Percentiles rank a stretch among this genome's conserved stretches.
Evolutionary conservation across 768 basidiomycete species (phyloP).

Genomic region (Tulasnella sp.): DNA sequence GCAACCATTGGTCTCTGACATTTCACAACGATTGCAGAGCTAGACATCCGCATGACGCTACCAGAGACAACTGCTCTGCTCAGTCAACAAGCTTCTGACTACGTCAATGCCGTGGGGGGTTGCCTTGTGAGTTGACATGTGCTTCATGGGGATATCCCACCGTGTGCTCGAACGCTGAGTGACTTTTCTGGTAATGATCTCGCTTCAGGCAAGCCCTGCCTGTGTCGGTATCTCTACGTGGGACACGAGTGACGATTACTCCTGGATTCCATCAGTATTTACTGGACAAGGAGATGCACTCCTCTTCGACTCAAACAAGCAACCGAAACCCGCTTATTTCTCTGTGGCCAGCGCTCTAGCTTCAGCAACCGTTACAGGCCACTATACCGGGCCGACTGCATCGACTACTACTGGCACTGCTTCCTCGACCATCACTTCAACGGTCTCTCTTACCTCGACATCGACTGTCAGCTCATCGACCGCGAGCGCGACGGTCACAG

Average conservation of each 20-base stretch:
- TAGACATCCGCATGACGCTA: conserved; percentile 51
- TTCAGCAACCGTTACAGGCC: neutral
- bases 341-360: conserved; percentile 15
- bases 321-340: conserved; percentile 17
- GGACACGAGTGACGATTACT: conserved; percentile 33
- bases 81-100: conserved; percentile 47
- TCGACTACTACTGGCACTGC: neutral
- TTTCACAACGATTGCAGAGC: conserved; percentile 28
- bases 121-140: conserved; percentile 35
- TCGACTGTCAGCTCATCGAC: neutral
- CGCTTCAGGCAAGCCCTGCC: neutral
- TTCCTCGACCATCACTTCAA: neutral
- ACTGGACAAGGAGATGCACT: conserved; percentile 22
- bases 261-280: conserved; percentile 28
- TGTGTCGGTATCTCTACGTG: conserved; percentile 27
- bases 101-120: conserved; percentile 41
- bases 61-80: conserved; percentile 40
- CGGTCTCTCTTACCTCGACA: neutral
- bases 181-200: neutral
- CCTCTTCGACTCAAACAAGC: conserved; percentile 15
- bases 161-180: neutral
- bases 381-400: too few relatives aligned
- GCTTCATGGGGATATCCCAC: conserved; percentile 26
- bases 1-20: neutral
- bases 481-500: neutral